Base-by-base conservation (phyloP, 805 yeast species). In the Cyberlindnera samutprakarnensis region DNA sequence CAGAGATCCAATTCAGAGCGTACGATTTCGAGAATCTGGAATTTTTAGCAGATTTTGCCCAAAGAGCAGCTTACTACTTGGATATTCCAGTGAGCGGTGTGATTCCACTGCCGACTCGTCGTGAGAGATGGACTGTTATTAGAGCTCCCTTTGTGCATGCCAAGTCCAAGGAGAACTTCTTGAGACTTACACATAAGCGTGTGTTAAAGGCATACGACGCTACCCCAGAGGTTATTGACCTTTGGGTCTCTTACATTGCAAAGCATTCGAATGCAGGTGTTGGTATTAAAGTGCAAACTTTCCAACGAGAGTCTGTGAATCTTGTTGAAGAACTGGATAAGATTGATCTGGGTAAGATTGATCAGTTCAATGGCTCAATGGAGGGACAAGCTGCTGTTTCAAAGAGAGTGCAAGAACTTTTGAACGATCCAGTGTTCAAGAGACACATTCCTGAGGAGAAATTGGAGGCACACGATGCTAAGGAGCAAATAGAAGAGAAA, bases 141-240 rank as follows among this genome's bases (percentile, higher is more conserved):
- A 74, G 79, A 55, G 78, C 95, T 4, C 96, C 96, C 2, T 92
- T 92, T 56, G 95, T 83, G 14, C 92, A 85, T 52, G 94, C 96
- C 32, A 88, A 87, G 56, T 71, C 92, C 8, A 92, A 92, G 62
- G 95, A 90, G 63, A 92, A 90, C 66, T 92, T 83, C 61, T 83
- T 84, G 63, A 78, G 97, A 63, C 69, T 73, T 30, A 92, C 97
- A 1, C 83, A 75, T 56, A 75, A 79, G 47, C 74, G 94, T 41
- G 56, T 72, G 38, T 65, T 92, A 43, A 70, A 68, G 44, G 82
- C 86, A 18, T 87, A 74, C 68, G 97, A 92, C 56, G 73, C 95
- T 13, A 77, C 82, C 37, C 79, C 88, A 1, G 95, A 85, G 51
- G 79, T 82, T 5, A 63, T 92, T 26, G 95, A 92, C 55, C 60